Base-by-base conservation (phyloP, 192 early-diverging fungal species). In the Gryganskiella cystojenkinii region DNA sequence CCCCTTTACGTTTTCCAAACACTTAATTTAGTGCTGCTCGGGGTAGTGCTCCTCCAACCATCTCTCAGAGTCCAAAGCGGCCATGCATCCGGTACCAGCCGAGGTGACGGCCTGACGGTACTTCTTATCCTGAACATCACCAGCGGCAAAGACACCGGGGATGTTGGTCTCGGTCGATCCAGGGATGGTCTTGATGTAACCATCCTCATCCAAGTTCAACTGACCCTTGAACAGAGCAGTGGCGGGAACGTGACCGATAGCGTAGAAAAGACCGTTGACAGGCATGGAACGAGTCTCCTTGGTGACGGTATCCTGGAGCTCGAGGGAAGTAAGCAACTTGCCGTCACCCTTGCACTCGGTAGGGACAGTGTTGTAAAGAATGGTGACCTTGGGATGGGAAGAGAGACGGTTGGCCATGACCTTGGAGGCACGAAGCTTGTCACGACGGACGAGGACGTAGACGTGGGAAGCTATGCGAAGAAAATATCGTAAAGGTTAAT, bases 61-160 rank as follows among this genome's bases (percentile, higher is more conserved):
- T 81, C 96, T 88, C 84, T 99, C 98, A 81, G 92, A 92, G 81
- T 99, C 98, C 25, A 99, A 82, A 10, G 96, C 96, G 28, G 98
- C 95, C 95, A 97, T 97, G 86, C 98, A 99, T 52, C 98, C 98
- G 35, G 92, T 91, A 40, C 98, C 95, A 42, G 97, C 97, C 56
- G 94, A 94, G 31, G 98, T 99, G 63, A 99, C 89, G 19, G 98
- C 98, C 82, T 99, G 97, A 71, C 97, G 93, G 85, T 99, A 99
- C 25, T 80, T 90, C 81, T 92, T 92, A 81, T 99, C 98, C 76
- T 98, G 94, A 58, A 99, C 96, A 88, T 99, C 98, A 71, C 98
- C 98, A 31, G 93, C 93, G 53, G 98, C 98, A 89, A 97, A 99
- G 44, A 99, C 92, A 67, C 98, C 98, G 64, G 87, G 84, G 45